A percentile compares a stretch with the other conserved stretches of the same genome.
phyloP scores from a whole-genome alignment of 1,139 yeast species.

The Hansenula anomala region DNA sequence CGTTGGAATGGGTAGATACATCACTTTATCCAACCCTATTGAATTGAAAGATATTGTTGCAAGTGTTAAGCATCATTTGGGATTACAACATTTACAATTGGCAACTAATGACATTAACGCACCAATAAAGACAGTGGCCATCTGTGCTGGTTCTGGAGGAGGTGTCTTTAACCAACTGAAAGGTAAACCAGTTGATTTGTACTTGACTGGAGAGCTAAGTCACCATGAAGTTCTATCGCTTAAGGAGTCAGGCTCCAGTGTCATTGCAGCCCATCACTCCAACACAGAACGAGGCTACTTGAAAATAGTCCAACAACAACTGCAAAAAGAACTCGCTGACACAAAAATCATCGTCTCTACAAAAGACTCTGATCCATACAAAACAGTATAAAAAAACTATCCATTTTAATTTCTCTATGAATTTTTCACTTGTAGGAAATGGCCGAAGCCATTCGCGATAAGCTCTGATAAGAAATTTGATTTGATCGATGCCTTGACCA shows the following conservation, averaged over 20 bases:
- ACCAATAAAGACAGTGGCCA: constrained; percentile 55
- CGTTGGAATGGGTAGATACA: constrained; percentile 83
- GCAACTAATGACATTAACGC: constrained; percentile 39
- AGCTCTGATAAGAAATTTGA: neutral
- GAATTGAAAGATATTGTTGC: constrained; percentile 41
- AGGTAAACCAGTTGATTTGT: constrained; percentile 57
- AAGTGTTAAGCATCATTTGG: constrained; percentile 51
- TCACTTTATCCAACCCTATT: constrained; percentile 42
- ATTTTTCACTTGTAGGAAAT: too few relatives aligned
- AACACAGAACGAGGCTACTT: constrained; percentile 91
- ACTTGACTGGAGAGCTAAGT: constrained; percentile 86
- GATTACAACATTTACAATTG: constrained; percentile 57
- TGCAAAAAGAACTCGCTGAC: constrained; percentile 33
- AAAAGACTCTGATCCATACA: constrained; percentile 52
- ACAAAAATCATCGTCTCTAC: constrained; percentile 38
- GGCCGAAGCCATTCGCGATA: neutral
- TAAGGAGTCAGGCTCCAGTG: constrained; percentile 68
- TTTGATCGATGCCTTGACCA: too few relatives aligned
- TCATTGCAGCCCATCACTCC: constrained; percentile 80
- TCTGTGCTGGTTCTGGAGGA: constrained; percentile 96
- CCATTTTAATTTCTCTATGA: too few relatives aligned
- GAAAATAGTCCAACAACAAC: constrained; percentile 40
- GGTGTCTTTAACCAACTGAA: constrained; percentile 37
- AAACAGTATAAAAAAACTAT: neutral
- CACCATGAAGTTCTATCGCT: constrained; percentile 83